Base-by-base conservation (phyloP, 1,284 basidiomycete species). In the Cryptococcus wingfieldii region DNA sequence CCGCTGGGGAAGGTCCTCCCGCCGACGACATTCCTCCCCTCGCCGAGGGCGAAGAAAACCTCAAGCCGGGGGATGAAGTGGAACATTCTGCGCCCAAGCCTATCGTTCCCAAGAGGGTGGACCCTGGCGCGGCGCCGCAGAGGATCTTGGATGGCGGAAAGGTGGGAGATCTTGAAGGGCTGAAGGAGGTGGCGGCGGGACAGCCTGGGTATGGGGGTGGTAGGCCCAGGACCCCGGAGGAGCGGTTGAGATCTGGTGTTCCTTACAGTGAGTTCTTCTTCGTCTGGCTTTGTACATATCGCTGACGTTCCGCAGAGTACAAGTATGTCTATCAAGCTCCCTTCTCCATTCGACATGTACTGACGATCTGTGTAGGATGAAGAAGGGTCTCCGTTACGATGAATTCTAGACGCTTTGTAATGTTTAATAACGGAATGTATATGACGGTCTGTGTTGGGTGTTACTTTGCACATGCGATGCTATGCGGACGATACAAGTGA, bases 201-300 rank as follows among this genome's bases (percentile, higher is more conserved):
- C n/a, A 54, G 28, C 50, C 47, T 38, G 53, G 45, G 53, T 53
- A 48, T 53, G 56, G 60, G 42, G 67, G 63, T 5, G 62, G 58
- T 8, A 59, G 61, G 41, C 66, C 68, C 16, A 61, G 67, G 44
- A 66, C 54, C 39, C 48, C 58, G 0, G 66, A 70, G 47, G 74
- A 77, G 56, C 66, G 73, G 25, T 51, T 71, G 51, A 66, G 68
- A 38, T 58, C 69, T 10, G 70, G 70, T 34, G 64, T 71, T n/a
- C 74, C 75, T 13, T 77, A 77, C 59, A 77, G 75, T 77, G 62
- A 68, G 75, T 74, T 5, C 16, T 47, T 27, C 18, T 12, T 38
- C 14, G 4, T 41, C 28, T 34, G 41, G 34, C n/a, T 14, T 18
- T 19, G 12, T 34, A 12, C 27, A 41, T 41, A 28, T 19, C 23